Conservation (phyloP, 2,329 filamentous ascomycete genomes). For the Elsinoe australis region DNA sequence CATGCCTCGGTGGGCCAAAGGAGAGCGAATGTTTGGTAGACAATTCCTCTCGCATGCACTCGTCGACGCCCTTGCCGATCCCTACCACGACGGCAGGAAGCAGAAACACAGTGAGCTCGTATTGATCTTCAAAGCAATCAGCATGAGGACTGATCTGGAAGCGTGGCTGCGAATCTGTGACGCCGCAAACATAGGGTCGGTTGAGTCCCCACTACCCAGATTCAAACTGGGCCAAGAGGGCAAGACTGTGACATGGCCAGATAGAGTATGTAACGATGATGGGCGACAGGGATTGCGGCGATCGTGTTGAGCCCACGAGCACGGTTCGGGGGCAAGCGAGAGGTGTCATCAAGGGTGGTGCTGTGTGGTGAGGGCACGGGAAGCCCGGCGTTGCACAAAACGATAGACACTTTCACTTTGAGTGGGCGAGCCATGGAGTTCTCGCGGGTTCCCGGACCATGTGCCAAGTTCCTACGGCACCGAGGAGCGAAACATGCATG, state of each 20-base stretch:
- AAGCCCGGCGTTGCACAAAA: slow-evolving; percentile 4
- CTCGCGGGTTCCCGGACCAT: slow-evolving; percentile 3
- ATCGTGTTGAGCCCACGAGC: slow-evolving; percentile 13
- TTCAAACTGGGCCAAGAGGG: too few relatives aligned
- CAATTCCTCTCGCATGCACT: too few relatives aligned
- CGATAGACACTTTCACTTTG: slow-evolving; percentile 13
- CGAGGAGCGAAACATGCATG: too few relatives aligned
- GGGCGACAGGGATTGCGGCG: slow-evolving; percentile 6
- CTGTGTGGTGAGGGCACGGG: background rate
- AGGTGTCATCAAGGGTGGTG: background rate
- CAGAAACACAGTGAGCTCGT: slow-evolving; percentile 14
- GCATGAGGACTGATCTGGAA: slow-evolving; percentile 8
- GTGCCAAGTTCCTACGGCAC: too few relatives aligned
- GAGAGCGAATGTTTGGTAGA: too few relatives aligned
- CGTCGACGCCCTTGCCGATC: slow-evolving; percentile 15
- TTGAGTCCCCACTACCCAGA: too few relatives aligned
- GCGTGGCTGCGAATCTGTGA: too few relatives aligned
- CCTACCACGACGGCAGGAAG: background rate
- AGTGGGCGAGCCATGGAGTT: slow-evolving; percentile 11
- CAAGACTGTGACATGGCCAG: background rate
- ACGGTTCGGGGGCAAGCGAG: slow-evolving; percentile 1
- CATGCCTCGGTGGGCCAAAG: slow-evolving; percentile 9
- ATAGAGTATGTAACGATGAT: background rate
- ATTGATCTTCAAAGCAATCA: slow-evolving; percentile 4
- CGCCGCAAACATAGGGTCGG: too few relatives aligned